Evolutionary conservation across 2,329 filamentous ascomycete genomes (phyloP).

Genomic region (Xylaria digitata): DNA sequence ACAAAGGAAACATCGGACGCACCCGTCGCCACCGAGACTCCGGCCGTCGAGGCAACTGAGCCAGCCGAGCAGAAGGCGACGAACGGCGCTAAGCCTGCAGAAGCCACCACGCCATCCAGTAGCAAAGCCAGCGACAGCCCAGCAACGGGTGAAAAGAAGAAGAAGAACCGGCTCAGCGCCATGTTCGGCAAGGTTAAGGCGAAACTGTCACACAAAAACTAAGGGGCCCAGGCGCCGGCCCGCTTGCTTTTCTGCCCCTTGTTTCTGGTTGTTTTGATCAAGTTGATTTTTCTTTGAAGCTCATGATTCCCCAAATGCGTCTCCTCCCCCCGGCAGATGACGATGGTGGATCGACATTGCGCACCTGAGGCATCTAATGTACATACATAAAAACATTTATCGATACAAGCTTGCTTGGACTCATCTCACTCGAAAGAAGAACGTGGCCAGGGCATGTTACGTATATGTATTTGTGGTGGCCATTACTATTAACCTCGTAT

Average conservation of each 20-base stretch:
- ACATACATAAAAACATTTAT: conserved; percentile 42
- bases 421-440: neutral
- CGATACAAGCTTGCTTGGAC: conserved; percentile 37
- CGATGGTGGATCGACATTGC: conserved; percentile 39
- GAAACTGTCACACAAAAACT: conserved; percentile 55
- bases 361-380: conserved; percentile 41
- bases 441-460: conserved; percentile 1
- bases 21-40: conserved; percentile 27
- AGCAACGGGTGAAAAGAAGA: conserved; percentile 66
- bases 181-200: conserved; percentile 69
- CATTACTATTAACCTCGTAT: neutral
- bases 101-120: conserved; percentile 37
- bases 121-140: conserved; percentile 51
- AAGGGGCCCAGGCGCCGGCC: conserved; percentile 10
- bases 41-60: conserved; percentile 15
- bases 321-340: conserved; percentile 39
- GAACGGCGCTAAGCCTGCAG: conserved; percentile 43
- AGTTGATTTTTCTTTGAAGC: conserved; percentile 41
- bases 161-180: conserved; percentile 72
- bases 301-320: conserved; percentile 50
- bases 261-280: conserved; percentile 32
- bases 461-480: neutral
- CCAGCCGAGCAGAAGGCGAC: conserved; percentile 35
- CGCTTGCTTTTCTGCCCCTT: conserved; percentile 33
- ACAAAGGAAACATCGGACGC: conserved; percentile 3